Conservation (phyloP, 768 basidiomycete species). For the Rhizopogon rudus region DNA sequence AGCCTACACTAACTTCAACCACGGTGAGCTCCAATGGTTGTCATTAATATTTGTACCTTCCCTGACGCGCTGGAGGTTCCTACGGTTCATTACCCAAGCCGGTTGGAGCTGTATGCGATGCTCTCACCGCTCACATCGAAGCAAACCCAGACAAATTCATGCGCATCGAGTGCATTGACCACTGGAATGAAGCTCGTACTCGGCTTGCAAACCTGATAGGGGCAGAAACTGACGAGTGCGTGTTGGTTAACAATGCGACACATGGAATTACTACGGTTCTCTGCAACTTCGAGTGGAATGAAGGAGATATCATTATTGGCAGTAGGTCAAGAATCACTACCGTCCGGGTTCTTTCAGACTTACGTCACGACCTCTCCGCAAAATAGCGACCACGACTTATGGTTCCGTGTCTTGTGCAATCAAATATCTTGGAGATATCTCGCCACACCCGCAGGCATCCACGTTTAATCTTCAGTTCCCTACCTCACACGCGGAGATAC, state of each 20-base stretch:
- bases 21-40: constrained; percentile 35
- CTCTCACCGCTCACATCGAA: constrained; percentile 41
- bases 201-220: constrained; percentile 46
- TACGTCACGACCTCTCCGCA: background rate
- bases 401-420: constrained; percentile 45
- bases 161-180: constrained; percentile 28
- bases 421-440: constrained; percentile 48
- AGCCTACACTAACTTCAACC: constrained; percentile 59
- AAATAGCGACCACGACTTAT: constrained; percentile 54
- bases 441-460: constrained; percentile 47
- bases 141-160: constrained; percentile 55
- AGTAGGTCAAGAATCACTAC: constrained; percentile 35
- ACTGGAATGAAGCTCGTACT: constrained; percentile 36
- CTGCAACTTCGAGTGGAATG: constrained; percentile 61
- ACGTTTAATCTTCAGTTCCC: constrained; percentile 53
- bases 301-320: constrained; percentile 60
- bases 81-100: constrained; percentile 53
- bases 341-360: background rate
- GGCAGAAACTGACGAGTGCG: constrained; percentile 52
- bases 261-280: constrained; percentile 56
- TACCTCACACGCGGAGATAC: constrained; percentile 48
- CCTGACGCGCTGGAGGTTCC: constrained; percentile 37
- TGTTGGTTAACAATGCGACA: constrained; percentile 33
- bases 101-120: constrained; percentile 40
- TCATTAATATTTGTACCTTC: constrained; percentile 10